Conservation (phyloP, 352 stramenopile genomes). For the Phytophthora lateralis region DNA sequence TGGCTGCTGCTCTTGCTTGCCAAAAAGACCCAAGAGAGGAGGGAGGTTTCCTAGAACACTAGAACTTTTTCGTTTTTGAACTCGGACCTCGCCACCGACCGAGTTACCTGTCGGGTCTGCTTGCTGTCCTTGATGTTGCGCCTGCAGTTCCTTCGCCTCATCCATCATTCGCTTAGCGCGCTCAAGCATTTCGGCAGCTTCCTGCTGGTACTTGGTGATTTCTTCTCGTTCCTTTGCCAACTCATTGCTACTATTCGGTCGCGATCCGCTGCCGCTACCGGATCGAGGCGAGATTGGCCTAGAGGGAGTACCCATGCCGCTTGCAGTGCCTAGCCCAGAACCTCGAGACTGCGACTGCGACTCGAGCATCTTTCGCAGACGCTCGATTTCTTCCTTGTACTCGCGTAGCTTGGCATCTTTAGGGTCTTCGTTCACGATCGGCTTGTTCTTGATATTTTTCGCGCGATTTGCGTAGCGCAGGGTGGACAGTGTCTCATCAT, state of each 20-base stretch:
- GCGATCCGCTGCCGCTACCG: conserved; percentile 9
- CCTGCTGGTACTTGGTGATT: conserved; percentile 63
- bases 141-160: conserved; percentile 55
- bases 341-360: conserved; percentile 54
- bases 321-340: conserved; percentile 32
- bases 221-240: conserved; percentile 66
- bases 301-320: conserved; percentile 49
- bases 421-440: conserved; percentile 95
- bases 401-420: conserved; percentile 91
- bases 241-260: conserved; percentile 11
- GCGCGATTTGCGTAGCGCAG: conserved; percentile 96
- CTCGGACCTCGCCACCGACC: neutral
- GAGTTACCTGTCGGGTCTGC: conserved; percentile 1
- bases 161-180: conserved; percentile 77
- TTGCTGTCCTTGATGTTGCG: conserved; percentile 24
- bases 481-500: conserved; percentile 95
- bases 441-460: conserved; percentile 98
- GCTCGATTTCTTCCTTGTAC: conserved; percentile 91
- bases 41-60: conserved; percentile 27
- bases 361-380: conserved; percentile 85
- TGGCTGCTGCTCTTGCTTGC: conserved; percentile 23
- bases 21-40: conserved; percentile 28
- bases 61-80: conserved; percentile 21
- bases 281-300: conserved; percentile 25
- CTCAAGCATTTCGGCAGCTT: conserved; percentile 74